A percentile compares a stretch with the other conserved stretches of the same genome.
These are phyloP conservation scores for Colletotrichum sp. DNA, from an alignment of 2,329 filamentous ascomycete species.

Conservation along the genomic window DNA sequence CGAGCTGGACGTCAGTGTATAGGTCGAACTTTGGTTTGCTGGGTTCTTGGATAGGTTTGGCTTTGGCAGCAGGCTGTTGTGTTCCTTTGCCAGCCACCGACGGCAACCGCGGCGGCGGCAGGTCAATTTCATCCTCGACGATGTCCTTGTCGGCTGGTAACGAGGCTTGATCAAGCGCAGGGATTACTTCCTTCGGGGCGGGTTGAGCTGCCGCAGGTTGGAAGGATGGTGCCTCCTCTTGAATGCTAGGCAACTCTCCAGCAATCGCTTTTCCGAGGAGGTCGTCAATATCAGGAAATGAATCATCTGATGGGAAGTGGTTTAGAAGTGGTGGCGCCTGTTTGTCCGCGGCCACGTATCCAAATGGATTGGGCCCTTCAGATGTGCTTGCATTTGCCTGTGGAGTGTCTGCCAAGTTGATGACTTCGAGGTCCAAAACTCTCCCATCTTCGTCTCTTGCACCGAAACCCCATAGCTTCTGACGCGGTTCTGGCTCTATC, in stretches of 20 bases:
- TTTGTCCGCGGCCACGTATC: slow-evolving; percentile 28
- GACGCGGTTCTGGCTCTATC: slow-evolving; percentile 33
- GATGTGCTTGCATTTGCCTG: slow-evolving; percentile 23
- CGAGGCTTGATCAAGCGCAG: neutral
- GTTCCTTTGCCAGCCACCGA: neutral
- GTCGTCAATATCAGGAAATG: slow-evolving; percentile 13
- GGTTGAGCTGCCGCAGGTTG: neutral
- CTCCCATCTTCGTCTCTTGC: slow-evolving; percentile 69
- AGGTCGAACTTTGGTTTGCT: slow-evolving; percentile 61
- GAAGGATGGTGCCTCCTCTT: neutral
- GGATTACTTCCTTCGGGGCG: neutral
- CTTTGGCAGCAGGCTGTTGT: neutral
- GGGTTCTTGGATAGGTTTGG: neutral
- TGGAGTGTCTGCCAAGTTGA: slow-evolving; percentile 60
- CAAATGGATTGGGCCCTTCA: slow-evolving; percentile 40
- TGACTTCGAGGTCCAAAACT: slow-evolving; percentile 64
- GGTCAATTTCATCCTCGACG: neutral
- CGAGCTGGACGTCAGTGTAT: slow-evolving; percentile 66
- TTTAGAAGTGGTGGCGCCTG: neutral
- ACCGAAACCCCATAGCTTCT: slow-evolving; percentile 72
- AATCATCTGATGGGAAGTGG: slow-evolving; percentile 6
- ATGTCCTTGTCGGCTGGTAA: neutral
- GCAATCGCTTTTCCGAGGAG: neutral
- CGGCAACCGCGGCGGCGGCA: neutral
- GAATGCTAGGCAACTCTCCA: neutral